Evolutionary conservation across 208 protist species (phyloP), one percentile per base, ranked within the genome.

Genomic region (Novymonas esmeraldas): DNA sequence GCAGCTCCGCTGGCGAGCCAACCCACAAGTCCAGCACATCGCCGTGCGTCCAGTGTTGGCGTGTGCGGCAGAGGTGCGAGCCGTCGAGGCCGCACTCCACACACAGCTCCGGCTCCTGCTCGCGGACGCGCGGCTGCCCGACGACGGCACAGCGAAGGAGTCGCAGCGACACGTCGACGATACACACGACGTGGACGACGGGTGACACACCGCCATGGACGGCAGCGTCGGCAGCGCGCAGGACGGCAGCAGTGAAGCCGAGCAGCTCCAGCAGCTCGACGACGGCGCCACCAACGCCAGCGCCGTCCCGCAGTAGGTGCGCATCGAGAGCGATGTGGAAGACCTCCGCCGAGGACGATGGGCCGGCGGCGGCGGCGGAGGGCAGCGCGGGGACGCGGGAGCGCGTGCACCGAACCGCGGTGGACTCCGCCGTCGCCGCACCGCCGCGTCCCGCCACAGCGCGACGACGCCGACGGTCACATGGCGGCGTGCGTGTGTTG

Each of bases 81-180:
- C 75, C 75, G 31, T 77, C 79, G 6, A 49, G 46, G 10, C 55
- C 24, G 14, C 26, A 11, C 36, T 46, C 31, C 11, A 83, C 28
- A 1, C 78, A 48, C 33, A 90, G 46, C 61, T 82, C 56, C 14
- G 89, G 86, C 39, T 92, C 86, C 46, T 92, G 89, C 73, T 85
- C 71, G 0, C 89, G 79, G 6, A 65, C 61, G 2, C 31, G 49
- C 2, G 76, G 33, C 31, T 73, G 50, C 3, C 86, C 89, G 0
- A 75, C 74, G 10, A 83, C 81, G 0, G 78, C 82, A 29, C 58
- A 61, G 20, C 91, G 10, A 31, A 92, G 52, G 26, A 49, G 67
- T 11, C 52, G 75, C 29, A 70, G 34, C 33, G 26, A 39, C 6
- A 24, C 33, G 45, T 84, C 75, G 0, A 85, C 74, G 20, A 86